A percentile compares a stretch with the other conserved stretches of the same genome.
Evolutionary conservation across 2,329 filamentous ascomycete species (phyloP).

Genomic region (Saccharata proteae): DNA sequence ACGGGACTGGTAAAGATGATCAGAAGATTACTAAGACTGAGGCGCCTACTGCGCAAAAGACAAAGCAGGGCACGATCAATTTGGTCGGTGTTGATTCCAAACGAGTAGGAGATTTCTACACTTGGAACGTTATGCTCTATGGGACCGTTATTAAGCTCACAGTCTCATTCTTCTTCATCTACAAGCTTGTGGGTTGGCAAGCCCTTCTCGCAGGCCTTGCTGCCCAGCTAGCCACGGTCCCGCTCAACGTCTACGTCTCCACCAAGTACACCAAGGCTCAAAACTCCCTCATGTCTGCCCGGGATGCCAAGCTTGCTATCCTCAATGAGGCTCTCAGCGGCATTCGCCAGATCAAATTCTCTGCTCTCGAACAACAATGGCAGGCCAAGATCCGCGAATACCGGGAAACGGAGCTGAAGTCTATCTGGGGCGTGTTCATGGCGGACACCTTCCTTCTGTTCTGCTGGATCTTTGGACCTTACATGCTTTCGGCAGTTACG

Average conservation of each 20-base stretch:
- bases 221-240: conserved; percentile 52
- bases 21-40: too few species aligned
- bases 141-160: conserved; percentile 50
- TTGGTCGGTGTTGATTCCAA: conserved; percentile 65
- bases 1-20: conserved; percentile 23
- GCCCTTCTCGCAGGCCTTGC: conserved; percentile 53
- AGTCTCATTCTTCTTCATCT: conserved; percentile 54
- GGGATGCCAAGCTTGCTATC: conserved; percentile 63
- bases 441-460: conserved; percentile 41
- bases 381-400: conserved; percentile 54
- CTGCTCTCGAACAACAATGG: conserved; percentile 64
- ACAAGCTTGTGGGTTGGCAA: conserved; percentile 60
- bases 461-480: conserved; percentile 53
- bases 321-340: conserved; percentile 67
- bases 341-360: conserved; percentile 77
- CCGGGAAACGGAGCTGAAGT: conserved; percentile 53
- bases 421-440: conserved; percentile 54
- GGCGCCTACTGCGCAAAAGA: conserved; percentile 32
- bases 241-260: conserved; percentile 55
- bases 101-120: conserved; percentile 56
- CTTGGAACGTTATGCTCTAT: conserved; percentile 53
- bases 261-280: conserved; percentile 54
- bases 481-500: conserved; percentile 60
- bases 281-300: conserved; percentile 59
- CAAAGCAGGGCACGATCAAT: conserved; percentile 62